Conservation (phyloP, 208 protist genomes). For the Acanthamoeba lenticulata region DNA sequence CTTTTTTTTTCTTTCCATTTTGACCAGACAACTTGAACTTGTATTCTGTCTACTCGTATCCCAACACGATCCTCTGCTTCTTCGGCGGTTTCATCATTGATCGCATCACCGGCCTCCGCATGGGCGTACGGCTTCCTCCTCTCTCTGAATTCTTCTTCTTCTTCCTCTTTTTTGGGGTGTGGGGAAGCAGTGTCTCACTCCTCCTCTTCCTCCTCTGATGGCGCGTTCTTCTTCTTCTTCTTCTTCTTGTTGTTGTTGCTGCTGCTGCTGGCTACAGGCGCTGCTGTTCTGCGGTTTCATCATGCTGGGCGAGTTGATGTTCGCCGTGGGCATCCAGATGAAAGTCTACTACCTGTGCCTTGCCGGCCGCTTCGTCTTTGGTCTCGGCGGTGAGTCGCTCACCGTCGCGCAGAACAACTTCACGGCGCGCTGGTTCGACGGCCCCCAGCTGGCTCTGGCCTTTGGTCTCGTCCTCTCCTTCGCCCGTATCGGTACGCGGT, state of each 20-base stretch:
- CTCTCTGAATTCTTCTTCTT: not conserved
- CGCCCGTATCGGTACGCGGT: conserved; percentile 84
- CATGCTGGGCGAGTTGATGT: conserved; percentile 85
- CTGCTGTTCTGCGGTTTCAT: conserved; percentile 90
- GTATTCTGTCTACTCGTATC: conserved; percentile 94
- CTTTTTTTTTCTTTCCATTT: not conserved
- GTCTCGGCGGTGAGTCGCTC: conserved; percentile 91
- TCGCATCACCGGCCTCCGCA: conserved; percentile 88
- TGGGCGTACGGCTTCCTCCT: not conserved
- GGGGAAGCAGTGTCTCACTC: not conserved
- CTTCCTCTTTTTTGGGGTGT: not conserved
- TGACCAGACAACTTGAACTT: conserved; percentile 79
- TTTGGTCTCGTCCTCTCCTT: conserved; percentile 93
- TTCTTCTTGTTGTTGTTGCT: not conserved
- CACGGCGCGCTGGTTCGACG: conserved; percentile 93
- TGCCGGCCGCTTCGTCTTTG: conserved; percentile 90
- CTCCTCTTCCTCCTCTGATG: not conserved
- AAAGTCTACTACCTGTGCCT: conserved; percentile 88
- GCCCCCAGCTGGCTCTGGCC: conserved; percentile 89
- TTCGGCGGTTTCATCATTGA: conserved; percentile 92
- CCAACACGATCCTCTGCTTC: conserved; percentile 91
- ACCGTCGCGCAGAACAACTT: conserved; percentile 92
- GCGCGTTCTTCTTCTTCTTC: not conserved
- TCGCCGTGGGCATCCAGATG: conserved; percentile 84
- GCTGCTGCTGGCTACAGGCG: conserved; percentile 77